Conservation (phyloP, 164 flowering plant species). For the Sedum album region DNA sequence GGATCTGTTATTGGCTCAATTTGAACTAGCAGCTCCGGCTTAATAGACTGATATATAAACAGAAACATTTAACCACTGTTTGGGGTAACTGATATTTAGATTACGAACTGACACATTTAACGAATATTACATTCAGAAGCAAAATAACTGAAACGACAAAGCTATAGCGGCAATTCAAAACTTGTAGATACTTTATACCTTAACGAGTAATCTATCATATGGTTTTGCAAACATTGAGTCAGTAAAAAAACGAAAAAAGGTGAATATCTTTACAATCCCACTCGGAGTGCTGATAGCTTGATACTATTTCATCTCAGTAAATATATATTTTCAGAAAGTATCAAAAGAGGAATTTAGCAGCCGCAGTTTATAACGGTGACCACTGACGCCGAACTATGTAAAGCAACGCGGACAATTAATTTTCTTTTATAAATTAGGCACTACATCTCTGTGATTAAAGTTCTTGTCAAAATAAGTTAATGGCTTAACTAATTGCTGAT, state of each 20-base stretch:
- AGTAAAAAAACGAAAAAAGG: background rate
- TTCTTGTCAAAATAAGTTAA: background rate
- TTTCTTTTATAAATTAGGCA: too few relatives aligned
- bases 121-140: background rate
- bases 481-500: background rate
- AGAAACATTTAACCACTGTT: background rate
- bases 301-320: background rate
- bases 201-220: background rate
- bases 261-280: background rate
- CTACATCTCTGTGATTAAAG: too few relatives aligned
- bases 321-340: background rate
- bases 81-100: too few relatives aligned
- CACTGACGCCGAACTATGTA: too few relatives aligned
- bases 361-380: background rate
- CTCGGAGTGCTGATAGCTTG: background rate
- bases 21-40: slow-evolving; percentile 64
- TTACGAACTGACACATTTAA: background rate
- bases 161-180: background rate
- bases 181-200: background rate
- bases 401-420: too few relatives aligned
- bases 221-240: background rate
- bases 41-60: slow-evolving; percentile 40
- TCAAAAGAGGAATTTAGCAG: background rate
- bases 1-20: slow-evolving; percentile 86
- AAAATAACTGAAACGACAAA: background rate